A percentile compares a stretch with the other conserved stretches of the same genome.
These are phyloP conservation scores for Colletotrichum sp. DNA, from an alignment of 2,329 filamentous ascomycete species.

Conservation along the genomic window DNA sequence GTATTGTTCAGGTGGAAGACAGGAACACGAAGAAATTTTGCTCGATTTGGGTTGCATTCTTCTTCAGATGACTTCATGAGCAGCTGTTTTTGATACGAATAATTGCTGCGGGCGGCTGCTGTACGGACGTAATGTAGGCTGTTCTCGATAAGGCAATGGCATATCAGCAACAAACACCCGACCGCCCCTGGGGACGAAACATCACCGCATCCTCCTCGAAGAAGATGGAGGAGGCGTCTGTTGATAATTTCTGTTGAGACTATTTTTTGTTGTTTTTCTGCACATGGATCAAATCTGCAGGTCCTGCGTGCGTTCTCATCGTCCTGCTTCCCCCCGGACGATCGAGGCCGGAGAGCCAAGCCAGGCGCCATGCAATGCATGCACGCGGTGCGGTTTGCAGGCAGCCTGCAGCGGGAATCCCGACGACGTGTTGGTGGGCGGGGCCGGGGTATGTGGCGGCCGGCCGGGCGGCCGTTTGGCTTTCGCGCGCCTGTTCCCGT, in stretches of 20 bases:
- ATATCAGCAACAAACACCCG: background rate
- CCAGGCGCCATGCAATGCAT: background rate
- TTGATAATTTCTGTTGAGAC: background rate
- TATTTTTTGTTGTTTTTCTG: background rate
- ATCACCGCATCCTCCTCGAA: background rate
- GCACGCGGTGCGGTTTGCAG: background rate
- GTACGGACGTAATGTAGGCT: conserved; percentile 6
- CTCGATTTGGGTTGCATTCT: background rate
- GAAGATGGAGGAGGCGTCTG: background rate
- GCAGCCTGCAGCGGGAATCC: background rate
- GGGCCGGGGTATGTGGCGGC: background rate
- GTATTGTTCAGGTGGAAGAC: background rate
- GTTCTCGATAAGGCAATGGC: background rate
- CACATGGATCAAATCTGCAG: background rate
- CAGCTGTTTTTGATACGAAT: background rate
- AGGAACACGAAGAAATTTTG: background rate
- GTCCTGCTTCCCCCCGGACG: background rate
- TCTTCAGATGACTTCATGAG: background rate
- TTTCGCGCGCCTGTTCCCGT: background rate
- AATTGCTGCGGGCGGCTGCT: background rate
- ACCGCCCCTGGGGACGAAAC: background rate
- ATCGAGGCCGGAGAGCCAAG: background rate
- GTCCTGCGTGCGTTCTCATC: background rate
- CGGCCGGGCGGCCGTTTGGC: background rate
- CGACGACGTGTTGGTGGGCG: background rate